Conservation (phyloP, 768 basidiomycete genomes). For the Aureoboletus auriporus region DNA sequence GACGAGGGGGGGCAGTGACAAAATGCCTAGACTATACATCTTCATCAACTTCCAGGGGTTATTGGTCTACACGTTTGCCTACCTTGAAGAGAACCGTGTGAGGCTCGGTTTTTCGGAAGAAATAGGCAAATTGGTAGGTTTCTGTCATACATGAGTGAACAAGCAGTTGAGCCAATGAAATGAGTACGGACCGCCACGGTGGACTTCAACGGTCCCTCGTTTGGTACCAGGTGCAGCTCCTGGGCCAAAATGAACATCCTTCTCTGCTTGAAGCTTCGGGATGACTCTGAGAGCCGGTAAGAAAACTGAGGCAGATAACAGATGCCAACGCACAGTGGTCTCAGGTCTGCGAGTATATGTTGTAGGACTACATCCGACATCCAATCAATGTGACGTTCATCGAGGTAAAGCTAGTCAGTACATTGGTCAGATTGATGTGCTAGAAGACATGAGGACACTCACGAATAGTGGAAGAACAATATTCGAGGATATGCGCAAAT, state of each 20-base stretch:
- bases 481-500: constrained; percentile 73
- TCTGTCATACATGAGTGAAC: constrained; percentile 40
- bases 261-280: constrained; percentile 62
- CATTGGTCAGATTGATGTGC: constrained; percentile 5
- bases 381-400: constrained; percentile 85
- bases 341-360: constrained; percentile 73
- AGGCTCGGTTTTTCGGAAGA: constrained; percentile 76
- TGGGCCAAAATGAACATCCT: constrained; percentile 38
- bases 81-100: constrained; percentile 85
- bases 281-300: constrained; percentile 45
- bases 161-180: not conserved
- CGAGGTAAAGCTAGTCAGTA: constrained; percentile 66
- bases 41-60: not conserved
- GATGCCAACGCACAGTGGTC: constrained; percentile 51
- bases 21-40: constrained; percentile 39
- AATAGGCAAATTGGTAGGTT: constrained; percentile 88
- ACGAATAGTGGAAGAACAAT: constrained; percentile 80
- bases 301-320: not conserved
- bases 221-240: constrained; percentile 44
- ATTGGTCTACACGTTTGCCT: not conserved
- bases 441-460: constrained; percentile 18
- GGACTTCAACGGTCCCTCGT: constrained; percentile 75
- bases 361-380: constrained; percentile 84
- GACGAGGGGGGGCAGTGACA: constrained; percentile 26
- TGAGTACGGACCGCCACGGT: constrained; percentile 64